These are phyloP conservation scores for Hawksworthiomyces lignivorus DNA, from an alignment of 2,329 filamentous ascomycete species.

Conservation along the genomic window DNA sequence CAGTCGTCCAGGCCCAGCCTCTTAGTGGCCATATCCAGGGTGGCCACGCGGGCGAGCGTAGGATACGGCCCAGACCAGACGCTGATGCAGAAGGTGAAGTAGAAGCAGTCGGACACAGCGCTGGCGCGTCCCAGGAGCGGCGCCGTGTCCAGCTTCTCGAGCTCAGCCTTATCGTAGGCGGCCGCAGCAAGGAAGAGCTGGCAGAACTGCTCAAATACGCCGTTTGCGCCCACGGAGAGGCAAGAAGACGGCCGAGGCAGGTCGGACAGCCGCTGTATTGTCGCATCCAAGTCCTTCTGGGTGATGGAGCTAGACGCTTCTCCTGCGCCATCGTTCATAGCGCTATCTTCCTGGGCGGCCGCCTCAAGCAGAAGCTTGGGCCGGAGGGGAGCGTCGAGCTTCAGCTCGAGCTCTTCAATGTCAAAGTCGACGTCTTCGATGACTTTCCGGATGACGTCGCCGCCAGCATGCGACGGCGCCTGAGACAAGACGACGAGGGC, in stretches of 20 bases:
- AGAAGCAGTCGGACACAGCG: slow-evolving; percentile 55
- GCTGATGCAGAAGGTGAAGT: slow-evolving; percentile 66
- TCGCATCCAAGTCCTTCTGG: slow-evolving; percentile 28
- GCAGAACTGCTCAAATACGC: slow-evolving; percentile 51
- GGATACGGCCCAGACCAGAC: slow-evolving; percentile 69
- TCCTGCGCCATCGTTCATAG: slow-evolving; percentile 34
- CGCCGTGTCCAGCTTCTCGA: slow-evolving; percentile 45
- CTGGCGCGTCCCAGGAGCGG: slow-evolving; percentile 46
- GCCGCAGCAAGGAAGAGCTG: slow-evolving; percentile 47
- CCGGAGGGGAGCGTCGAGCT: slow-evolving; percentile 62
- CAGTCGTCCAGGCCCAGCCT: slow-evolving; percentile 45
- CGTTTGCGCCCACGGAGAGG: slow-evolving; percentile 40
- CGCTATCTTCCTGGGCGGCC: slow-evolving; percentile 36
- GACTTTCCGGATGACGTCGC: slow-evolving; percentile 57
- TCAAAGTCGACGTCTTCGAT: slow-evolving; percentile 63
- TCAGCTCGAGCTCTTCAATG: slow-evolving; percentile 67
- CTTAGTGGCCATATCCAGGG: slow-evolving; percentile 57
- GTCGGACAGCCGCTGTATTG: slow-evolving; percentile 31
- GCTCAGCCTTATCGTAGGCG: slow-evolving; percentile 35
- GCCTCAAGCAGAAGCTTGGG: slow-evolving; percentile 41
- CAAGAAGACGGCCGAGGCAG: slow-evolving; percentile 33
- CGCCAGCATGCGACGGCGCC: slow-evolving; percentile 49
- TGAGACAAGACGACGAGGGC: slow-evolving; percentile 60
- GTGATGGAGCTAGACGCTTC: neutral
- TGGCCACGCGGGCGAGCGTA: slow-evolving; percentile 58